Evolutionary conservation across 2,329 filamentous ascomycete species (phyloP), one percentile per base, ranked within the genome.

Genomic region (Aspergillus aculeatus): DNA sequence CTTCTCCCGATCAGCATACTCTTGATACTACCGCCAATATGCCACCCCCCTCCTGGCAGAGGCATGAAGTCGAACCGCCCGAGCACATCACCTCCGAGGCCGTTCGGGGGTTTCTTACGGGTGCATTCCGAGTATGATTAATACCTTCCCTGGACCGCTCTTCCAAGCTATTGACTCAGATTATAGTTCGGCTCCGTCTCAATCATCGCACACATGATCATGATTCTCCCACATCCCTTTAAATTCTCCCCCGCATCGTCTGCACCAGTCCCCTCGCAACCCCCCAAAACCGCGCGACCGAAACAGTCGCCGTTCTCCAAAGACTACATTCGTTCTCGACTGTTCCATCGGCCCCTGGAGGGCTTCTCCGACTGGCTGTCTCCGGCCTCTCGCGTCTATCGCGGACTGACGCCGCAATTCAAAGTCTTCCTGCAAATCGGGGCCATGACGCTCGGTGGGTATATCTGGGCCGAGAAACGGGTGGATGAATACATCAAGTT

Each of bases 381-480:
- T 19, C 77, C 73, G 16, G 65, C 68, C 6, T 75, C 75, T 47
- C 77, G 71, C 29, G 63, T 82, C 44, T 82, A 82, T 66, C 78
- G 79, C 24, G 75, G 77, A 5, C 65, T 82, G 59, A 82, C 80
- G 14, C 72, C 77, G 49, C 80, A 82, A 61, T 82, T 81, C 69
- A 82, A 82, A 62, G 75, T 80, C 29, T 81, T 80, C 62, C 64
- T 82, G 38, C 80, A 82, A 61, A 74, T 82, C 31, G 75, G 75
- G 4, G 72, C 69, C 35, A 80, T 81, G 78, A 81, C 75, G 5
- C 68, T 81, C 51, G 80, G 80, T 9, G 80, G 80, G 1, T 79
- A 75, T 63, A 76, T 82, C 50, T 81, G 79, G 73, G 80, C 80
- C 2, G 80, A 82, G 69, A 72, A 71, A 60, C 68, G 78, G 47